A percentile compares a stretch with the other conserved stretches of the same genome.
These are phyloP conservation scores for Phialophora expanda DNA, from an alignment of 2,329 filamentous ascomycete species.

Conservation along the genomic window DNA sequence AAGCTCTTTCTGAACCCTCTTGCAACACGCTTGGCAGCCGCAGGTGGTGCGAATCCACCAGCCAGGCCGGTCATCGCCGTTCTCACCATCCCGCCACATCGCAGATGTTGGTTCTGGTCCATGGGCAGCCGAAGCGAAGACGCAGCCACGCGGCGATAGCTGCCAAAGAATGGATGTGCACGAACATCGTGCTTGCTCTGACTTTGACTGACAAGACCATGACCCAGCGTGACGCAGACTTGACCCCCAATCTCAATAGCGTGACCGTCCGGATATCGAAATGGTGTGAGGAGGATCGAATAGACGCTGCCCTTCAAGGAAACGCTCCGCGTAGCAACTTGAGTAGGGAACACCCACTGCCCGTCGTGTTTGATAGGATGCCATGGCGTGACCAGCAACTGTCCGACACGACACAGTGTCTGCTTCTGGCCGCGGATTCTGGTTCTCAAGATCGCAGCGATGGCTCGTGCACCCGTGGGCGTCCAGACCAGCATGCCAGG, in stretches of 20 bases:
- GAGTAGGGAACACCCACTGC: slow-evolving; percentile 57
- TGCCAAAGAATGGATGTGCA: slow-evolving; percentile 62
- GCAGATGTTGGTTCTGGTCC: slow-evolving; percentile 50
- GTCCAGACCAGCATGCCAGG: slow-evolving; percentile 58
- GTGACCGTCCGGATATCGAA: slow-evolving; percentile 47
- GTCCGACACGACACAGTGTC: slow-evolving; percentile 54
- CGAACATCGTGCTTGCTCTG: slow-evolving; percentile 49
- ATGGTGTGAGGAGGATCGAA: slow-evolving; percentile 60
- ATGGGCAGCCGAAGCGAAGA: slow-evolving; percentile 48
- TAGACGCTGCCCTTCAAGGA: slow-evolving; percentile 59
- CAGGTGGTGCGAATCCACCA: slow-evolving; percentile 33
- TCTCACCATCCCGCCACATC: slow-evolving; percentile 53
- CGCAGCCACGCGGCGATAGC: slow-evolving; percentile 53
- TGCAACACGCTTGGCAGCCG: neutral
- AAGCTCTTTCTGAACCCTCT: neutral
- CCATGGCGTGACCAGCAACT: slow-evolving; percentile 63
- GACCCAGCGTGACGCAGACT: slow-evolving; percentile 65
- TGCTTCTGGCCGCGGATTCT: slow-evolving; percentile 44
- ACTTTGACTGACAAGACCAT: slow-evolving; percentile 54
- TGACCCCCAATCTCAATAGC: slow-evolving; percentile 51
- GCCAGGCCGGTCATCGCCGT: slow-evolving; percentile 47
- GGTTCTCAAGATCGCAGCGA: slow-evolving; percentile 60
- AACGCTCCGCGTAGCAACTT: slow-evolving; percentile 44
- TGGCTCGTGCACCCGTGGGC: slow-evolving; percentile 55
- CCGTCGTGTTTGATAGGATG: slow-evolving; percentile 58